Evolutionary conservation across 2,329 filamentous ascomycete genomes (phyloP), one percentile per base, ranked within the genome.

Genomic region (Xylaria sp.): DNA sequence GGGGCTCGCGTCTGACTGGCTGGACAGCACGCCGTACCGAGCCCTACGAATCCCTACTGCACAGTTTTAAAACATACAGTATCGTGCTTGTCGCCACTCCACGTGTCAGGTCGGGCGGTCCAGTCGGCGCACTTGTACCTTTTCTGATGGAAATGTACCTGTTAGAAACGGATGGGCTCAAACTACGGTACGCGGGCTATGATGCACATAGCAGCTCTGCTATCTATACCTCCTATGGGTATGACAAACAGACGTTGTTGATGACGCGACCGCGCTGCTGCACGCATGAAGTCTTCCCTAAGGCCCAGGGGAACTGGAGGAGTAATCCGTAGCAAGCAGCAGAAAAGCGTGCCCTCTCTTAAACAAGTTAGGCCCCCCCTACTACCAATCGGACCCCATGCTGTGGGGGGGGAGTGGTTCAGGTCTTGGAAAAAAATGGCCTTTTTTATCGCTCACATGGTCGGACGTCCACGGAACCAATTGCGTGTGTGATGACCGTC

Each of bases 321-420:
- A 30, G 23, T 5, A 30, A 30, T 4, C 23, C 4, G 23, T 5
- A 30, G 23, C 23, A 30, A 18, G 48, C 48, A 13, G 48, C 18
- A 30, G 37, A 42, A 4, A 50, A 23, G 48, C 48, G 48, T 50
- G 23, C 23, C 23, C 23, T 30, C 23, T 30, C 23, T 30, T 30
- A 30, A 30, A 30, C 23, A 30, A 30, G 23, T 30, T 30, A 30
- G 23, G 23, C 23, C 23, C 23, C 23, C 23, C 23, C 23, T 30
- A 30, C 23, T 59, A 55, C 59, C 59, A 61, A 63, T 58, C 51
- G 63, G 53, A 59, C 37, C 51, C n/a, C 52, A 30, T 30, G 23
- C 23, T 57, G 58, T 60, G 58, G 58, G 56, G 48, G 48, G 58
- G 50, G 16, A 16, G 16, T 50, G 60, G 55, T 53, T 55, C 56